phyloP scores from a whole-genome alignment of 495 filamentous ascomycete species.

The Delitschia confertaspora region DNA sequence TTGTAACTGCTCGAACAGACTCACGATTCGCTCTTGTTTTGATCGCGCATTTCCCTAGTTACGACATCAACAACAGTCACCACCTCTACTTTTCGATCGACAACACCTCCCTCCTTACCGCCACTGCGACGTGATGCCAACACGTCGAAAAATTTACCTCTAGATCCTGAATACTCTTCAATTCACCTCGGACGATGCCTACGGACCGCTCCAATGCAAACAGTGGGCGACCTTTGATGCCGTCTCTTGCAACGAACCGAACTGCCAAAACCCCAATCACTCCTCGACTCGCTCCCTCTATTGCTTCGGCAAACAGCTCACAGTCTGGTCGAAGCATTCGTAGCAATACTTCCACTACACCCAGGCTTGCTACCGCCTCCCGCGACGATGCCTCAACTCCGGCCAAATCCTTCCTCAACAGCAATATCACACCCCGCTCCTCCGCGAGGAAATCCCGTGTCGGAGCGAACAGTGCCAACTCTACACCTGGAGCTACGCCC shows the following conservation, averaged over 20 bases:
- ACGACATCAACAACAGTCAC: too few species aligned
- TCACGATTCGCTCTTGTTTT: too few species aligned
- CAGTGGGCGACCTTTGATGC: slow-evolving; percentile 30
- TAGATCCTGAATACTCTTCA: too few species aligned
- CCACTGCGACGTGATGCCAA: too few species aligned
- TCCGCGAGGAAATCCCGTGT: slow-evolving; percentile 35
- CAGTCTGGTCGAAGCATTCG: slow-evolving; percentile 14
- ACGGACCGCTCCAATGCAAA: slow-evolving; percentile 20
- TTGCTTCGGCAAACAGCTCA: slow-evolving; percentile 19
- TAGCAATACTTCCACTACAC: slow-evolving; percentile 19
- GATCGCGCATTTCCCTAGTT: too few species aligned
- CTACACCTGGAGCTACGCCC: slow-evolving; percentile 31
- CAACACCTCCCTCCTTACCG: too few species aligned
- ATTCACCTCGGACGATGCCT: slow-evolving; percentile 20
- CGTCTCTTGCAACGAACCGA: slow-evolving; percentile 32
- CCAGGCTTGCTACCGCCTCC: slow-evolving; percentile 12
- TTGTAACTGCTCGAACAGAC: too few species aligned
- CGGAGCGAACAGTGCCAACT: slow-evolving; percentile 23
- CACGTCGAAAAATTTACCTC: too few species aligned
- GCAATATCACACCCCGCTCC: slow-evolving; percentile 37
- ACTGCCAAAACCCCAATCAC: slow-evolving; percentile 32
- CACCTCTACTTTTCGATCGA: too few species aligned
- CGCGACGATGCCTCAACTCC: slow-evolving; percentile 30
- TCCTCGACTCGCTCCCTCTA: slow-evolving; percentile 30
- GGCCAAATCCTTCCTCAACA: slow-evolving; percentile 28